A percentile compares a stretch with the other conserved stretches of the same genome.
These are phyloP conservation scores for Lavandula angustifolia DNA, from an alignment of 257 asterid genomes.

Conservation along the genomic window DNA sequence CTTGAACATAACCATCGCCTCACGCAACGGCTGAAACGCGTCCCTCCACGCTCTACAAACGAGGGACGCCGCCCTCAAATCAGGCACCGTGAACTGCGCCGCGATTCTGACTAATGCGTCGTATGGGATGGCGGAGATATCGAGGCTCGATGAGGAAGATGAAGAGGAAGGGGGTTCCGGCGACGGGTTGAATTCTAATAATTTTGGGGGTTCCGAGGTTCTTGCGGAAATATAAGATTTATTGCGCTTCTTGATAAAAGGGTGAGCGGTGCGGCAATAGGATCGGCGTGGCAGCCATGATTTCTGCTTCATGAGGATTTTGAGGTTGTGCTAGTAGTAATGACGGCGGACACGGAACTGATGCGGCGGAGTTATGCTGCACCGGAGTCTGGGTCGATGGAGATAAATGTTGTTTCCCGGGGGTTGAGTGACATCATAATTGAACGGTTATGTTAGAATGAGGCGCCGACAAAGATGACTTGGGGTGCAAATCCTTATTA, in stretches of 20 bases:
- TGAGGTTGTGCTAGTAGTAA: background rate
- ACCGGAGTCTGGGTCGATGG: too few species aligned
- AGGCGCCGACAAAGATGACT: too few species aligned
- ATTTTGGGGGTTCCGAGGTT: slow-evolving; percentile 27
- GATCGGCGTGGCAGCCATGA: slow-evolving; percentile 47
- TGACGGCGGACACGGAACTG: slow-evolving; percentile 10
- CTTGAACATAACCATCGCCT: slow-evolving; percentile 57
- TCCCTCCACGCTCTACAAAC: slow-evolving; percentile 78
- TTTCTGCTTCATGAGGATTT: slow-evolving; percentile 40
- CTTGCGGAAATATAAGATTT: slow-evolving; percentile 10
- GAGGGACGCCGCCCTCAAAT: slow-evolving; percentile 65
- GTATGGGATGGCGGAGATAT: slow-evolving; percentile 57
- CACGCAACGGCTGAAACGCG: slow-evolving; percentile 70
- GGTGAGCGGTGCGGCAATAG: slow-evolving; percentile 36
- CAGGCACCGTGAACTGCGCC: slow-evolving; percentile 49
- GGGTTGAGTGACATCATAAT: too few species aligned
- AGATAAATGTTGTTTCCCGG: too few species aligned
- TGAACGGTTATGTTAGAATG: too few species aligned
- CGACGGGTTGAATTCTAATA: slow-evolving; percentile 18
- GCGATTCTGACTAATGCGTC: slow-evolving; percentile 57
- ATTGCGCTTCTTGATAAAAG: slow-evolving; percentile 30
- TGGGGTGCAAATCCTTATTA: too few species aligned
- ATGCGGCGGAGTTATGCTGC: background rate
- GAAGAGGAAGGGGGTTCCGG: slow-evolving; percentile 9
- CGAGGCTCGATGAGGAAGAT: slow-evolving; percentile 24